These are phyloP conservation scores for Hymenoscyphus occultus DNA, from an alignment of 2,329 filamentous ascomycete species.

Conservation along the genomic window DNA sequence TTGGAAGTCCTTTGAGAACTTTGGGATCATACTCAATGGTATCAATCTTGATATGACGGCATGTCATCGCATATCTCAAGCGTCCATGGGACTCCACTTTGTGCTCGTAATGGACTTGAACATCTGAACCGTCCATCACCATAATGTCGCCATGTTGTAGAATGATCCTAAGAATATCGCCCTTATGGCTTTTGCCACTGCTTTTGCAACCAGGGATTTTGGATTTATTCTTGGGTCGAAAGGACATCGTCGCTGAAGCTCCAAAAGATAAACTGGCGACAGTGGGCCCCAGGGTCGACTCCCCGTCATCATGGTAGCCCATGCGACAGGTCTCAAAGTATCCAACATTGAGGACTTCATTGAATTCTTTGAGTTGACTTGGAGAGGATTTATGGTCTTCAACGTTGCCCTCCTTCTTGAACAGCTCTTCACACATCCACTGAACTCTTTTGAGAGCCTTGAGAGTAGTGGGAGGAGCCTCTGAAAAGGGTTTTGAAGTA, in stretches of 20 bases:
- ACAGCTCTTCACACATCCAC: slow-evolving; percentile 50
- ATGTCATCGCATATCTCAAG: slow-evolving; percentile 56
- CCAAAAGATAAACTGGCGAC: slow-evolving; percentile 62
- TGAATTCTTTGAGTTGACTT: slow-evolving; percentile 43
- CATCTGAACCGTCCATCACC: slow-evolving; percentile 57
- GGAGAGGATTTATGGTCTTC: slow-evolving; percentile 28
- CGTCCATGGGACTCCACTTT: slow-evolving; percentile 49
- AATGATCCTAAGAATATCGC: slow-evolving; percentile 38
- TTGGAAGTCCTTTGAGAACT: too few species aligned
- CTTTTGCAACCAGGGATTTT: too few species aligned
- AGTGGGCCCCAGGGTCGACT: slow-evolving; percentile 57
- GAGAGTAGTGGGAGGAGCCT: slow-evolving; percentile 48
- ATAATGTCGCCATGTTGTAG: slow-evolving; percentile 63
- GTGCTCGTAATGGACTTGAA: slow-evolving; percentile 62
- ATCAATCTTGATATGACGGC: slow-evolving; percentile 34
- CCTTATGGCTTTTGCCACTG: slow-evolving; percentile 35
- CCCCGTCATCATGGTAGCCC: slow-evolving; percentile 64
- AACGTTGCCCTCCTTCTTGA: slow-evolving; percentile 31
- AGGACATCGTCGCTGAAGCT: slow-evolving; percentile 54
- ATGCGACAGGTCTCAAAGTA: slow-evolving; percentile 62
- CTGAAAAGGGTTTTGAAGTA: slow-evolving; percentile 42
- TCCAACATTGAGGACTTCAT: slow-evolving; percentile 60
- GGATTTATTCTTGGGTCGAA: slow-evolving; percentile 50
- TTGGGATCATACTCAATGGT: too few species aligned
- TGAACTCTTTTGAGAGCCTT: slow-evolving; percentile 50